Evolutionary conservation across 1,284 basidiomycete genomes (phyloP), one percentile per base, ranked within the genome.

Genomic region (Ganoderma resinaceum): DNA sequence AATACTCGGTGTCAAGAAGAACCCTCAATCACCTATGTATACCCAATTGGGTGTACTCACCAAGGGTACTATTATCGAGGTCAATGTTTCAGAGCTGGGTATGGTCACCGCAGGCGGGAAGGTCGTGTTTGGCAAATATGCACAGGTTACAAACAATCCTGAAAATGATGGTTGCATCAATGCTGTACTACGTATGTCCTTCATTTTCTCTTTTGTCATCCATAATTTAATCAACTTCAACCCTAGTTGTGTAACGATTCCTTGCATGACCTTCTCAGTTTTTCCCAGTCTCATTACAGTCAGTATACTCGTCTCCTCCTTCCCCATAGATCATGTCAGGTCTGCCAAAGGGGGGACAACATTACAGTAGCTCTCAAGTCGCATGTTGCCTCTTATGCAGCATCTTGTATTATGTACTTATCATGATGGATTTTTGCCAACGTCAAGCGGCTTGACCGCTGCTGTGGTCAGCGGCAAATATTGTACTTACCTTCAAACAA

Each of bases 31-130:
- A 33, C 98, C 98, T 0, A 95, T 99, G 89, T 97, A 97, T 79
- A 96, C 95, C 0, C 92, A 94, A 75, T 89, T 97, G 29, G 98
- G 98, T 70, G 98, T 99, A 29, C 88, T 99, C 81, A 99, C 98
- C 4, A 99, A 99, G 81, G 98, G 98, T 72, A 99, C 98, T 7
- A 93, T 99, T 73, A 92, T 99, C 75, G 98, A 99, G 80, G 97
- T 99, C 77, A 99, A 99, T 78, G 97, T 97, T 23, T 96, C 94
- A 62, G 97, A 99, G 81, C 83, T 98, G 69, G 98, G 98, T 73
- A 93, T 99, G 90, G 98, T 99, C 65, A 99, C 98, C n/a, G 94
- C 98, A 2, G 97, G 97, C 65, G 98, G 98, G 74, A 99, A 99
- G 80, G 90, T 93, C 49, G 93, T 94, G 31, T 93, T 94, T 75